Evolutionary conservation across 306 rosid species (phyloP).

Genomic region (Luffa aegyptiaca): DNA sequence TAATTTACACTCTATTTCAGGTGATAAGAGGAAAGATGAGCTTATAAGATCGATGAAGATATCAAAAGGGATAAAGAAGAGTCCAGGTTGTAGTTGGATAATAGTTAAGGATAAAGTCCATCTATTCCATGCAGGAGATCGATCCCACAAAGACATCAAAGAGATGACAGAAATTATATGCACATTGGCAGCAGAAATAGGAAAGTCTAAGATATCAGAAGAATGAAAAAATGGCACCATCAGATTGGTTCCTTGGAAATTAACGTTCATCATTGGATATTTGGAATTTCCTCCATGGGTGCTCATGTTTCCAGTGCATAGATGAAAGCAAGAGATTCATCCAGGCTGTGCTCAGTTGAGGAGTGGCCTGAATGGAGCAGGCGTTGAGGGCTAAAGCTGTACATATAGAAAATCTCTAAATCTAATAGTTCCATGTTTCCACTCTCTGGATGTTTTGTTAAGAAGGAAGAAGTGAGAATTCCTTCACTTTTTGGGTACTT

Average conservation of each 20-base stretch:
- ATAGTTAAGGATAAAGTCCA: slow-evolving; percentile 37
- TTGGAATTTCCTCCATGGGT: background rate
- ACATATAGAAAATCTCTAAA: background rate
- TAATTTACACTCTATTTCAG: slow-evolving; percentile 38
- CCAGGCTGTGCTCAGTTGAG: background rate
- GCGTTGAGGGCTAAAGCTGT: background rate
- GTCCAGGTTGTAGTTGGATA: slow-evolving; percentile 85
- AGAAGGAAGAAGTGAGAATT: background rate
- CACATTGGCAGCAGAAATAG: slow-evolving; percentile 30
- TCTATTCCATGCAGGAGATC: slow-evolving; percentile 51
- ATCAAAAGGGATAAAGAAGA: slow-evolving; percentile 47
- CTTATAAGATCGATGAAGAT: slow-evolving; percentile 32
- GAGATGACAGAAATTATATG: slow-evolving; percentile 22
- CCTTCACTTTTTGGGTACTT: background rate
- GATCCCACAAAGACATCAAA: slow-evolving; percentile 28
- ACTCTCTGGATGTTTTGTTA: background rate
- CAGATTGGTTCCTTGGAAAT: background rate
- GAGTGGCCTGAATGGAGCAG: background rate
- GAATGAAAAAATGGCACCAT: background rate
- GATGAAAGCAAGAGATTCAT: background rate
- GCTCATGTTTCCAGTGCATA: background rate
- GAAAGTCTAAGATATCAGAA: background rate
- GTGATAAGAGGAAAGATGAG: slow-evolving; percentile 38
- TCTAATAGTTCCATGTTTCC: background rate
- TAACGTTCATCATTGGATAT: background rate